Evolutionary conservation across 2,329 filamentous ascomycete genomes (phyloP).

Genomic region (Aspergillus texensis): DNA sequence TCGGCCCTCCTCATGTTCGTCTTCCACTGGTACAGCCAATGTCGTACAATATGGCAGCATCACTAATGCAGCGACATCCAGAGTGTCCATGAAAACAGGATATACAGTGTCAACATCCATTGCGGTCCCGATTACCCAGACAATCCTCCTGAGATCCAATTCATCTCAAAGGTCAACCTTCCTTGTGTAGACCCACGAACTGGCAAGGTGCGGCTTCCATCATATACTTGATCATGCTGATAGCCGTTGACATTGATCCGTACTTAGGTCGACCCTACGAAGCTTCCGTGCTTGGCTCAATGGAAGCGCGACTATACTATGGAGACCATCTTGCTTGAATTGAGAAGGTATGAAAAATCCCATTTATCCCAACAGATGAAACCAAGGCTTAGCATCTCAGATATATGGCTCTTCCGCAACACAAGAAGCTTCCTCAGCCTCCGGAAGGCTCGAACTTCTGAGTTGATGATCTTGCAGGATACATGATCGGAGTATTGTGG

Average conservation of each 20-base stretch:
- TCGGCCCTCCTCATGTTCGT: constrained; percentile 91
- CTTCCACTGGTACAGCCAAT: not conserved
- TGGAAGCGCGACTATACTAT: constrained; percentile 95
- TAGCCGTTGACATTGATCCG: constrained; percentile 6
- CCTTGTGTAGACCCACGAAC: constrained; percentile 83
- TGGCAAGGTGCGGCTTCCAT: constrained; percentile 62
- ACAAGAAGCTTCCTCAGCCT: constrained; percentile 96
- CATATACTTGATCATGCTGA: not conserved
- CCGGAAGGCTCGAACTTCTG: constrained; percentile 75
- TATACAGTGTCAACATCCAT: constrained; percentile 97
- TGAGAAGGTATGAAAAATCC: constrained; percentile 63
- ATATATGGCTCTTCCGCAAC: constrained; percentile 86
- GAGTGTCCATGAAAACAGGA: constrained; percentile 97
- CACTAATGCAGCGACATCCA: constrained; percentile 42
- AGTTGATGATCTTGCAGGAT: constrained; percentile 25
- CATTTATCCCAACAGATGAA: constrained; percentile 24
- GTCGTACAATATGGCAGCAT: constrained; percentile 7
- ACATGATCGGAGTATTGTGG: constrained; percentile 34
- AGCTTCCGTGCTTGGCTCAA: constrained; percentile 80
- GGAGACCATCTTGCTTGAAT: constrained; percentile 88
- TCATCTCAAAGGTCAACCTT: constrained; percentile 94
- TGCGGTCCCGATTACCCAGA: constrained; percentile 91
- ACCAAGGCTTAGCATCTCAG: constrained; percentile 52
- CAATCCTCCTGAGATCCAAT: constrained; percentile 83
- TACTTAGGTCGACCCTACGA: constrained; percentile 73